A percentile compares a stretch with the other conserved stretches of the same genome.
phyloP scores from a whole-genome alignment of 176 grass and related monocot genomes.

The Musa troglodytarum region DNA sequence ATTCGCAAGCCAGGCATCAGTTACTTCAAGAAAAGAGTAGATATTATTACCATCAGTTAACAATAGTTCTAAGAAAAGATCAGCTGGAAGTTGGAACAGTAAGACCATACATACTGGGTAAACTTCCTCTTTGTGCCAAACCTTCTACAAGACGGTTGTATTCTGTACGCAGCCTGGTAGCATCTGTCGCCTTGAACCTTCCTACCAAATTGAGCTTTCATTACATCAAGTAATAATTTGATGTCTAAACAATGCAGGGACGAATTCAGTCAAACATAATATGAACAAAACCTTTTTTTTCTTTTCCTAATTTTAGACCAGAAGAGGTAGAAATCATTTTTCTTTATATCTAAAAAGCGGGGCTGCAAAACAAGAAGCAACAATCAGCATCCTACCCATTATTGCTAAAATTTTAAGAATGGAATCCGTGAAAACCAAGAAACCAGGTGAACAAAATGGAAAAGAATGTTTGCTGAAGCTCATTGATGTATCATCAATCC shows the following conservation, averaged over 20 bases:
- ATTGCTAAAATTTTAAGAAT: no score
- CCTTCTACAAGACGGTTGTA: constrained; percentile 88
- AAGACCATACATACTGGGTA: constrained; percentile 50
- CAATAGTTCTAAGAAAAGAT: neutral
- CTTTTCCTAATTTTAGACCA: no score
- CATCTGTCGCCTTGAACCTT: constrained; percentile 99
- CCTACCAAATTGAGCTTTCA: constrained; percentile 68
- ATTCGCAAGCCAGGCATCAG: constrained; percentile 84
- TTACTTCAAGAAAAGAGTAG: constrained; percentile 44
- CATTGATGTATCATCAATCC: neutral
- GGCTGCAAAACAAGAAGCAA: no score
- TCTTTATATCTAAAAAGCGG: no score
- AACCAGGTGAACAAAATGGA: neutral
- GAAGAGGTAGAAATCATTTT: no score
- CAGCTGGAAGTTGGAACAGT: neutral
- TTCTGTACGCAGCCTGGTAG: constrained; percentile 77
- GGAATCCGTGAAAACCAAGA: neutral
- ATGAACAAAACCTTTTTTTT: neutral
- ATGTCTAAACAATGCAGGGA: neutral
- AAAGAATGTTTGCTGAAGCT: neutral
- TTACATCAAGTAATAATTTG: constrained; percentile 13
- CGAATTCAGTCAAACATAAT: neutral
- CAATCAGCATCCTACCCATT: no score
- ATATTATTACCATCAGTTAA: neutral
- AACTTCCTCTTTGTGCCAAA: constrained; percentile 85